Evolutionary conservation across 2,329 filamentous ascomycete genomes (phyloP).

Genomic region (Catunica adiposa): DNA sequence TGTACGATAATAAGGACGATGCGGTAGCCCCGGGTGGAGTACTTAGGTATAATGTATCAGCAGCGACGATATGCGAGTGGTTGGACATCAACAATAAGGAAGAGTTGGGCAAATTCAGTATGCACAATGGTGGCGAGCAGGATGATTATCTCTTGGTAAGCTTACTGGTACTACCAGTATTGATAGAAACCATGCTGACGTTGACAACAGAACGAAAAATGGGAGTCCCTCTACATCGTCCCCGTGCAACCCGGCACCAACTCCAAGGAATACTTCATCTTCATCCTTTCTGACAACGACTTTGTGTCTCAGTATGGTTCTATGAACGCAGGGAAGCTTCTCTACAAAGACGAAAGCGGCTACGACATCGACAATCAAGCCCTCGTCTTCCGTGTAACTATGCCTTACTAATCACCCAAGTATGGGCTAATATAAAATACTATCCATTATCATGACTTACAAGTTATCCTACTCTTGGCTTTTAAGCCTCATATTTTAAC

Average conservation of each 20-base stretch:
- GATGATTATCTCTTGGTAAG: conserved; percentile 33
- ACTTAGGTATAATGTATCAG: conserved; percentile 34
- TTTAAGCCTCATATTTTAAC: too few relatives aligned
- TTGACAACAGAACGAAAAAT: conserved; percentile 46
- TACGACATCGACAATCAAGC: conserved; percentile 45
- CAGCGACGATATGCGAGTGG: conserved; percentile 47
- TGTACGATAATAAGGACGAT: background rate
- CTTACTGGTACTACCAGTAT: background rate
- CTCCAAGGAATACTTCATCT: conserved; percentile 42
- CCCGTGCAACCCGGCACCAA: conserved; percentile 34
- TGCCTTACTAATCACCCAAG: conserved; percentile 16
- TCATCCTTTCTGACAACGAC: conserved; percentile 56
- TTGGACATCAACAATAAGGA: conserved; percentile 51
- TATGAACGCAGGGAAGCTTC: conserved; percentile 40
- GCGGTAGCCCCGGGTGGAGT: conserved; percentile 25
- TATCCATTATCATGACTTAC: background rate
- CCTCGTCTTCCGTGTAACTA: conserved; percentile 42
- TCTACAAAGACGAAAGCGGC: conserved; percentile 40
- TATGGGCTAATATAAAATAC: background rate
- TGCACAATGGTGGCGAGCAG: conserved; percentile 50
- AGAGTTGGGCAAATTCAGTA: conserved; percentile 46
- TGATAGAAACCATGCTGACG: background rate
- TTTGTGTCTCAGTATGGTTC: conserved; percentile 55
- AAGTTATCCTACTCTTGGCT: background rate
- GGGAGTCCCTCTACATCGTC: conserved; percentile 51